Evolutionary conservation across 805 yeast genomes (phyloP), one percentile per base, ranked within the genome.

Genomic region (Nakazawaea ishiwadae): DNA sequence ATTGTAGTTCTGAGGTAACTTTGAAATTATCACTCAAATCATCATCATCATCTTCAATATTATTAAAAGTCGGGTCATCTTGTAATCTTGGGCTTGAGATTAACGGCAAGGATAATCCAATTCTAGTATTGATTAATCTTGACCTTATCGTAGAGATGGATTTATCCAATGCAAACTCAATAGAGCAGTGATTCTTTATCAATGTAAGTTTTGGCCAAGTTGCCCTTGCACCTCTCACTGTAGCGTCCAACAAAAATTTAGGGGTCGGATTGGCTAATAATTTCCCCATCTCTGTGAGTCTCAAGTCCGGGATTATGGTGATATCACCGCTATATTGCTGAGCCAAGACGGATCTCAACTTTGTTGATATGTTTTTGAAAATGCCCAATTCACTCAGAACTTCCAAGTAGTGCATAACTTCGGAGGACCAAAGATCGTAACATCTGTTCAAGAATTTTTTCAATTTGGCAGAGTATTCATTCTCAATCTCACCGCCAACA

Each of bases 261-360:
- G 84, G 80, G 0, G 90, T 75, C 1, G 99, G 99, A 54, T 93
- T 91, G 16, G 74, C 71, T 50, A 93, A 69, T 24, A 93, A 59
- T 43, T 77, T 78, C 28, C 70, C 61, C 37, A 86, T 63, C 47
- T 87, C 89, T 0, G 68, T 50, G 39, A 78, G 60, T 29, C 71
- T 65, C 44, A 84, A 67, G 37, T 84, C 85, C 0, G 98, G 99
- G 34, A 95, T 60, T 35, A 93, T 89, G 1, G 98, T 93, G 30
- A 93, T 83, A 58, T 93, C 95, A 1, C 99, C 99, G 10, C 90
- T 81, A 58, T 93, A 93, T 47, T 81, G 80, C 55, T 93, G 99
- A 0, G 90, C 75, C 15, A 93, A 58, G 3, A 93, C 75, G 0
- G 95, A 81, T 32, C 82, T 75, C 34, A 85, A 48, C 49, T 87